Percentiles rank a stretch among this genome's conserved stretches.
Evolutionary conservation across 2,329 filamentous ascomycete species (phyloP).

Genomic region (Magnaporthiopsis incrustans): DNA sequence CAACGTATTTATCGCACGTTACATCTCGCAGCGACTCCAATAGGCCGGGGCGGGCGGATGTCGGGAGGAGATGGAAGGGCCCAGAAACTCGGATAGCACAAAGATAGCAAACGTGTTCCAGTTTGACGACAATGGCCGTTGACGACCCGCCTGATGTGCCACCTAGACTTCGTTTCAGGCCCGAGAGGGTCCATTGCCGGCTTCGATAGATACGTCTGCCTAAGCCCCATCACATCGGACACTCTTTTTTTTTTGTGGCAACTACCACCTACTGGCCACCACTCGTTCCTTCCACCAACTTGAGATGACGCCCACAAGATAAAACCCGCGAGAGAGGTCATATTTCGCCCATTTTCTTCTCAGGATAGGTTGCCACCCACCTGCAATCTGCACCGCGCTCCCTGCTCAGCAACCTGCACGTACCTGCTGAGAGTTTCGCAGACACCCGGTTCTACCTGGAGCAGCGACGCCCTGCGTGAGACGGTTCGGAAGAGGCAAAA

Average conservation of each 20-base stretch:
- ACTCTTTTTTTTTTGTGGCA: neutral
- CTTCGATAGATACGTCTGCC: neutral
- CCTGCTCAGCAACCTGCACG: too few species aligned
- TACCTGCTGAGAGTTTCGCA: too few species aligned
- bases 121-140: neutral
- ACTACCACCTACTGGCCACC: neutral
- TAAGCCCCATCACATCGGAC: neutral
- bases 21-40: neutral
- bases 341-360: neutral
- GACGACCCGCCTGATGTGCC: neutral
- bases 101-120: neutral
- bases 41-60: neutral
- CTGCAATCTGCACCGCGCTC: too few species aligned
- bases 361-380: too few species aligned
- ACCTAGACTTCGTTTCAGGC: neutral
- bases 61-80: neutral
- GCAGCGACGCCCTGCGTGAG: neutral
- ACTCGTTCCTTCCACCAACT: neutral
- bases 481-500: neutral
- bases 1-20: neutral
- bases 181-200: neutral
- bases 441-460: neutral
- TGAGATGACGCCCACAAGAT: neutral
- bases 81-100: neutral
- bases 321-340: neutral